Base-by-base conservation (phyloP, 2,329 filamentous ascomycete species). In the Catunica adiposa region DNA sequence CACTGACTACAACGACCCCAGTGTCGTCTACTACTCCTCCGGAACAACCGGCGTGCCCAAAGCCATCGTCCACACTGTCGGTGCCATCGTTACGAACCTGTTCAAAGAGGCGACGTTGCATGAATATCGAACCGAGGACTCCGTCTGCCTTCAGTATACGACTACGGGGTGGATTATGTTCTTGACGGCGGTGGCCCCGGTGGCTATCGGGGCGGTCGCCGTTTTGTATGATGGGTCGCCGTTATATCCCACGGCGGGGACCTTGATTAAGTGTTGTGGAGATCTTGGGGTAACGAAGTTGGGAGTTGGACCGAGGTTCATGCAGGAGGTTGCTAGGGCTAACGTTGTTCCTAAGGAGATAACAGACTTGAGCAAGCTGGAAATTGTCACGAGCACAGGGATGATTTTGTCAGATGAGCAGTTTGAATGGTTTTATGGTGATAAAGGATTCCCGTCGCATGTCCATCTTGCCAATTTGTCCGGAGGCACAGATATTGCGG, bases 151-250 rank as follows among this genome's bases (percentile, higher is more conserved):
- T 57, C 76, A 80, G 65, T 79, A 75, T 63, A 79, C 80, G 1
- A 84, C 80, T 0, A 88, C 84, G 0, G 84, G 85, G 0, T 94
- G 87, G 87, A 92, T 94, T 68, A 94, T 94, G 87, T 92, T 90
- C 64, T 70, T 89, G 7, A 69, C 73, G 2, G 77, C 75, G 38
- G 71, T 86, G 0, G 71, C 73, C 20, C 70, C 73, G 3, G 70
- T 90, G 6, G 62, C 83, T 1, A 68, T 73, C 40, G 85, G 86
- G 6, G 72, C 73, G 0, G 73, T 78, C 4, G 71, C 76, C 1
- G 67, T 94, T 1, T 70, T 90, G n/a, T 94, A 94, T 65, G 87
- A 94, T 64, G 88, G 87, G 2, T 87, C 82, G 7, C 87, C 87
- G 0, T 88, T 94, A 66, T 69, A 80, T 48, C 87, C 87, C 0